These are phyloP conservation scores for Pterulicium gracile DNA, from an alignment of 1,284 basidiomycete species.

Conservation along the genomic window DNA sequence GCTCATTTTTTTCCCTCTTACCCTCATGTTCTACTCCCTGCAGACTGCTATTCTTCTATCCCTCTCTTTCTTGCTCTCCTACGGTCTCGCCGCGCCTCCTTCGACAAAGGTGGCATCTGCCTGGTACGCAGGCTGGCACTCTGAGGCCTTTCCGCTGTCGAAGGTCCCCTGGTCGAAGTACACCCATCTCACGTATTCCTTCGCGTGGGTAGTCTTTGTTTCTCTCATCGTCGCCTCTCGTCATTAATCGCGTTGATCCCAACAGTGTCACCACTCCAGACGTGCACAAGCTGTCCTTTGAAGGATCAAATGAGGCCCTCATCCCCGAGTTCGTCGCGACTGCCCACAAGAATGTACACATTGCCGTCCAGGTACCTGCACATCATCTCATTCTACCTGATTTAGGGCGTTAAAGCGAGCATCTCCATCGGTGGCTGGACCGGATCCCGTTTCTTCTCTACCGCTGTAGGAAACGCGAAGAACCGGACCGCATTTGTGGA, in stretches of 20 bases:
- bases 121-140: conserved; percentile 60
- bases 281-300: conserved; percentile 17
- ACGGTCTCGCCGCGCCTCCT: background rate
- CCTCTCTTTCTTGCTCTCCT: background rate
- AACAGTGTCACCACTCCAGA: conserved; percentile 24
- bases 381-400: conserved; percentile 5
- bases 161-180: conserved; percentile 51
- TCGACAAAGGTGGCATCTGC: conserved; percentile 35
- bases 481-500: conserved; percentile 61
- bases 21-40: background rate
- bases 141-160: conserved; percentile 31
- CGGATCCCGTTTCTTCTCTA: conserved; percentile 70
- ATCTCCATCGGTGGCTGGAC: conserved; percentile 86
- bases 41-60: background rate
- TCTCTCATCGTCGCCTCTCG: no score
- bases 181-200: conserved; percentile 53
- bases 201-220: conserved; percentile 27
- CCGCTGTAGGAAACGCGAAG: conserved; percentile 46
- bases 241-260: no score
- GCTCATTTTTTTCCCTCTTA: background rate
- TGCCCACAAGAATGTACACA: conserved; percentile 43
- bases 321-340: conserved; percentile 41
- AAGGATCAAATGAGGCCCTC: conserved; percentile 18
- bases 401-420: conserved; percentile 54
- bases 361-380: conserved; percentile 1